phyloP scores from a whole-genome alignment of 345 rosid genomes.

The Litchi chinensis region DNA sequence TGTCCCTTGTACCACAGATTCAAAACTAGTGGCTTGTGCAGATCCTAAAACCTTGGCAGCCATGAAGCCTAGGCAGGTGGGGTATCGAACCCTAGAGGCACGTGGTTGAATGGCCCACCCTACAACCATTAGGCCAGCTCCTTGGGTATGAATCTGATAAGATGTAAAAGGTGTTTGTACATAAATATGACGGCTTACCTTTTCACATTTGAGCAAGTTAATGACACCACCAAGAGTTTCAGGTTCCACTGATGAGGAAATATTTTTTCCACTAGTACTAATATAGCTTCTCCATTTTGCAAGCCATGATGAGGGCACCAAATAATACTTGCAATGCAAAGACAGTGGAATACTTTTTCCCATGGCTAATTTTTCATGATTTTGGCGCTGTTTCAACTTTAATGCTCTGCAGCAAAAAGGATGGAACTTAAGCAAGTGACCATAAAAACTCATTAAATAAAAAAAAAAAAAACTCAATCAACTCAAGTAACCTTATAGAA shows the following conservation, averaged over 20 bases:
- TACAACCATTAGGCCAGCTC: background rate
- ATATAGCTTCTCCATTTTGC: slow-evolving; percentile 82
- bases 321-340: slow-evolving; percentile 60
- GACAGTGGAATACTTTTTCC: slow-evolving; percentile 66
- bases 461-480: slow-evolving; percentile 21
- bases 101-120: background rate
- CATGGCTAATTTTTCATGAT: slow-evolving; percentile 78
- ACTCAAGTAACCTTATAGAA: slow-evolving; percentile 64
- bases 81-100: background rate
- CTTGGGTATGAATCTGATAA: slow-evolving; percentile 9
- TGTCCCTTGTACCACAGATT: background rate
- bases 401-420: slow-evolving; percentile 59
- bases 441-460: background rate
- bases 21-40: background rate
- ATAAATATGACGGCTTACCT: slow-evolving; percentile 50
- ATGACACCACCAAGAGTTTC: slow-evolving; percentile 64
- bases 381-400: slow-evolving; percentile 82
- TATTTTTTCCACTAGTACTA: slow-evolving; percentile 67
- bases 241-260: slow-evolving; percentile 63
- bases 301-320: slow-evolving; percentile 87
- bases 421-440: slow-evolving; percentile 33
- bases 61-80: background rate
- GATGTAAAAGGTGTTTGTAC: slow-evolving; percentile 7
- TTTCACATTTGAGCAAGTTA: slow-evolving; percentile 68
- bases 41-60: background rate